Evolutionary conservation across 2,329 filamentous ascomycete species (phyloP), one percentile per base, ranked within the genome.

Genomic region (Trichoderma pleuroti): DNA sequence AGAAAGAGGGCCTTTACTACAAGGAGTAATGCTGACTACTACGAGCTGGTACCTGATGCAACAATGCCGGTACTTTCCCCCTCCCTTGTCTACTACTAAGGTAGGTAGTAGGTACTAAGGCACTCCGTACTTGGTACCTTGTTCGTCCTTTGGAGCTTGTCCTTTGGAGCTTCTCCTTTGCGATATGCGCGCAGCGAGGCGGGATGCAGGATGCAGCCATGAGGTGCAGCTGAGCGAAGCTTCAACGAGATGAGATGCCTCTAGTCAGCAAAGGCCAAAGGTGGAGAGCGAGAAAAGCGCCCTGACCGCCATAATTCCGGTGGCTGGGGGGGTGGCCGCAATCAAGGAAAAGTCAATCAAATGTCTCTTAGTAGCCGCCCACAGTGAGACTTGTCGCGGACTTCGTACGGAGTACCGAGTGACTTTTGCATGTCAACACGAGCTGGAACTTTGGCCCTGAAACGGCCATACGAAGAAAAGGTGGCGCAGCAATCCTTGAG

Each of bases 241-340:
- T 56, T 57, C 16, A 30, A 46, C 60, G 26, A 26, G 39, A 42
- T 42, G 18, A 52, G 54, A 30, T 57, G 28, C 54, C 54, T 30
- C 26, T 57, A 57, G 26, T 57, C 56, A 59, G 65, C 36, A 67
- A 32, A 1, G n/a, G 18, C 16, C 39, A 42, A 42, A 42, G 39
- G 39, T 42, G 39, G 39, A n/a, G 39, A 42, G 64, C 36, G 32
- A 49, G 49, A 69, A 42, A 42, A 16, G 65, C 65, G 65, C 66
- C 66, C 32, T 71, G 57, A 68, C 74, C 74, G 76, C 76, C 74
- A 76, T 76, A 76, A 78, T 77, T 77, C 76, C 73, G 76, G 76
- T 77, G 76, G 76, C 76, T 78, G 76, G 76, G 72, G 72, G 64
- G 56, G 28, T n/a, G 28, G 28, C 54, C 54, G 54, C 28, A 42